These are phyloP conservation scores for Flammula alnicola DNA, from an alignment of 1,284 basidiomycete species.

Conservation along the genomic window DNA sequence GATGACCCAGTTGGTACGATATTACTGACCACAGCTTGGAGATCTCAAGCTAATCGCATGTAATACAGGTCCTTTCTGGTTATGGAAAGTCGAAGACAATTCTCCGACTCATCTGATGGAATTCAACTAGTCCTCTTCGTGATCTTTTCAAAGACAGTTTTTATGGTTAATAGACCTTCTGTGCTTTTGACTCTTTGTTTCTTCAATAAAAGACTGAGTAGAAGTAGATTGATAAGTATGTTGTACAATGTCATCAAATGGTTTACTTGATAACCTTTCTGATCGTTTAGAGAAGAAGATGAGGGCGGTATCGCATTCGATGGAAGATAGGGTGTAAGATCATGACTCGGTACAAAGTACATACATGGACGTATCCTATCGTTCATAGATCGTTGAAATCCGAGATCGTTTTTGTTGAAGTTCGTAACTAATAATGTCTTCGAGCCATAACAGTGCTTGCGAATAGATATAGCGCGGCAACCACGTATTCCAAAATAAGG, in stretches of 20 bases:
- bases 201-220: too few relatives aligned
- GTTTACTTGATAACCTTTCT: too few relatives aligned
- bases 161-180: neutral
- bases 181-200: neutral
- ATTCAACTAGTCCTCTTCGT: slow-evolving; percentile 29
- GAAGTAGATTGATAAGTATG: slow-evolving; percentile 1
- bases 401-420: slow-evolving; percentile 4
- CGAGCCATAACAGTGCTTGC: slow-evolving; percentile 44
- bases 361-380: slow-evolving; percentile 1
- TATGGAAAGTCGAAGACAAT: slow-evolving; percentile 56
- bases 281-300: neutral
- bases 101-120: slow-evolving; percentile 37
- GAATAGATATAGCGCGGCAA: slow-evolving; percentile 51
- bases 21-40: neutral
- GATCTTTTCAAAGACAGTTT: too few relatives aligned
- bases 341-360: slow-evolving; percentile 4
- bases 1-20: slow-evolving; percentile 64
- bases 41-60: slow-evolving; percentile 5
- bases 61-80: slow-evolving; percentile 60
- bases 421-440: slow-evolving; percentile 29
- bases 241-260: slow-evolving; percentile 1
- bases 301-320: slow-evolving; percentile 13
- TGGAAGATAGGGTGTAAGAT: neutral
- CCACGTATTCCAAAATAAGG: slow-evolving; percentile 60
- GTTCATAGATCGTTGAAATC: slow-evolving; percentile 6